Evolutionary conservation across 129 eudicot species (phyloP), one percentile per base, ranked within the genome.

Genomic region (Silybum marianum): DNA sequence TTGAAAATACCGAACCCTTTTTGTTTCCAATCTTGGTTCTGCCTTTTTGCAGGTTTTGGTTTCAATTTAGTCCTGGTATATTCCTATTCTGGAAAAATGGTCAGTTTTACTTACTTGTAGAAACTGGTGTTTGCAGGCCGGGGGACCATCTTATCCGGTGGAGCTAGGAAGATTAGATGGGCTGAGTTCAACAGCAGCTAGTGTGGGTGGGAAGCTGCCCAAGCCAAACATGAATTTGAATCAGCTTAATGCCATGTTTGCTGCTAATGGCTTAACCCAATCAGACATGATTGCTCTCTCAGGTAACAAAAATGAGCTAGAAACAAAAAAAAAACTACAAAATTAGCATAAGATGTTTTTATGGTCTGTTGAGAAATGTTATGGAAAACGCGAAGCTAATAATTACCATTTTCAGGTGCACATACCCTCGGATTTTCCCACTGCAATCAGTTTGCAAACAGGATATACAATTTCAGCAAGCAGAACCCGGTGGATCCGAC

Each of bases 401-500:
- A 75, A 68, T 69, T 68, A 48, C 71, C 71, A 48, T 68, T 75
- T 82, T 36, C 88, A 94, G 98, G 88, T 40, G 91, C 93, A 21
- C 99, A 95, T 83, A 90, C 90, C 2, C 78, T 95, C 10, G 99
- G 99, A 76, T 95, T 95, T 78, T 89, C 99, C 7, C 99, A 95
- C 80, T 95, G 99, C 78, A 21, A 72, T 87, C 83, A 85, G 69
- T 95, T 95, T 69, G 28, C 97, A 9, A 92, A 88, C 81, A 87
- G 99, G 84, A 88, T 92, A 44, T 88, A 89, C 93, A 91, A 88
- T 40, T 92, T 89, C 87, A 88, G 86, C 85, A 66, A 24, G 28
- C 71, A 66, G 25, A 88, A 84, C 38, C 83, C 90, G 18, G 87
- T 92, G 3, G 97, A 95, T 84, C 99, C 99, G 60, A 90, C 91